Evolutionary conservation across 768 basidiomycete species (phyloP), one percentile per base, ranked within the genome.

Genomic region (Punctularia strigosozonata): DNA sequence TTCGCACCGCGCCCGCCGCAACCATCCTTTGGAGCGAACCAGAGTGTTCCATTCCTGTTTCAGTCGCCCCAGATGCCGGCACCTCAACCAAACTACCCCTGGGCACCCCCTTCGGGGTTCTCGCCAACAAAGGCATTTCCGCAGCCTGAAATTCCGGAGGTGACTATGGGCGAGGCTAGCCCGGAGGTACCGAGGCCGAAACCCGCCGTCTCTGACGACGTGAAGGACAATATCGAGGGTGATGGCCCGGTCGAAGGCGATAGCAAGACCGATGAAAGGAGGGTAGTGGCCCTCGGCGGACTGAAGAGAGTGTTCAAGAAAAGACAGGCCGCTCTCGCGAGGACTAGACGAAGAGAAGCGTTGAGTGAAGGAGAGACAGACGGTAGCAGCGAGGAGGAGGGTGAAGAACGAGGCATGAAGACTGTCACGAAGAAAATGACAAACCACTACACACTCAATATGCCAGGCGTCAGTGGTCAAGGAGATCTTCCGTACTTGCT

Each of bases 381-480:
- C 18, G 60, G 54, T 15, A 63, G 57, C 37, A 74, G 70, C 37
- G 73, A 74, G 35, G 73, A 75, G 33, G 64, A 62, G 32, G 58
- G 58, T 37, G 61, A 54, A 14, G 48, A 55, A 24, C 50, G 45
- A n/a, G 36, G 8, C 25, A 36, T 60, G 22, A 52, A 53, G 5
- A 62, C 65, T 44, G 44, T 69, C 40, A 65, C 69, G 19, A 70
- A 64, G 43, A 77, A 68, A 43, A 82, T 71, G 25, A 77, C 79
- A 34, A 77, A 85, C 52, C 84, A 87, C 50, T 89, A 86, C 56
- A 88, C 86, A 2, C 67, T 89, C 42, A 86, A 89, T 59, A 66
- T 89, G 62, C 71, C 86, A 14, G 68, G 78, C 19, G n/a, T n/a
- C n/a, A n/a, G n/a, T 19, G 64, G 69, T 30, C 70, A 61, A 44